A percentile compares a stretch with the other conserved stretches of the same genome.
These are phyloP conservation scores for Xylariaceae sp. DNA, from an alignment of 2,329 filamentous ascomycete species.

Conservation along the genomic window DNA sequence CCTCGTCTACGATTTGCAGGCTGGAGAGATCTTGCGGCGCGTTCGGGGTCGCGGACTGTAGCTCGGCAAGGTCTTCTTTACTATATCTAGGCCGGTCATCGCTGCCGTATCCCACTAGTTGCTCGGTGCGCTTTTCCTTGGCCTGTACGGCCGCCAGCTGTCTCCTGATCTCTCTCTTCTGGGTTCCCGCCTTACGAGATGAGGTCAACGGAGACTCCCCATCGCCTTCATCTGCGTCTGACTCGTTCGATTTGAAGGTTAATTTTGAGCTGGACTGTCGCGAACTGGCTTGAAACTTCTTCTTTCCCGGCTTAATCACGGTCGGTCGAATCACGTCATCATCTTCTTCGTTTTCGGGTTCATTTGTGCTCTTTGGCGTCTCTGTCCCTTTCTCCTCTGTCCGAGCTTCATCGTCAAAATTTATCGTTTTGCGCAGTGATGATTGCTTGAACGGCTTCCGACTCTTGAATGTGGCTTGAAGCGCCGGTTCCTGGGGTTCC, in stretches of 20 bases:
- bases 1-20: constrained; percentile 40
- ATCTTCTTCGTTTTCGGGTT: constrained; percentile 39
- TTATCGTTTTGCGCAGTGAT: constrained; percentile 52
- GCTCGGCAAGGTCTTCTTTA: constrained; percentile 77
- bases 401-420: constrained; percentile 37
- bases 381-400: constrained; percentile 19
- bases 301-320: constrained; percentile 47
- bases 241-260: constrained; percentile 57
- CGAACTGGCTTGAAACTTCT: constrained; percentile 59
- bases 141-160: constrained; percentile 36
- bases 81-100: constrained; percentile 75
- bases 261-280: constrained; percentile 52
- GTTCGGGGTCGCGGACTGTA: constrained; percentile 79
- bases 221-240: constrained; percentile 47
- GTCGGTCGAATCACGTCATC: constrained; percentile 45
- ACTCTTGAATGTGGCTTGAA: constrained; percentile 41
- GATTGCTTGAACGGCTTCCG: constrained; percentile 52
- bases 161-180: constrained; percentile 48
- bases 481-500: constrained; percentile 32
- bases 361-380: constrained; percentile 20
- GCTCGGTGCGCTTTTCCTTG: constrained; percentile 42
- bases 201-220: no score
- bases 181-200: constrained; percentile 40
- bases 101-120: constrained; percentile 55
- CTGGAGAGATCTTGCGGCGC: constrained; percentile 62